Evolutionary conservation across 2,329 filamentous ascomycete species (phyloP).

Genomic region (Colletotrichum kahawae): DNA sequence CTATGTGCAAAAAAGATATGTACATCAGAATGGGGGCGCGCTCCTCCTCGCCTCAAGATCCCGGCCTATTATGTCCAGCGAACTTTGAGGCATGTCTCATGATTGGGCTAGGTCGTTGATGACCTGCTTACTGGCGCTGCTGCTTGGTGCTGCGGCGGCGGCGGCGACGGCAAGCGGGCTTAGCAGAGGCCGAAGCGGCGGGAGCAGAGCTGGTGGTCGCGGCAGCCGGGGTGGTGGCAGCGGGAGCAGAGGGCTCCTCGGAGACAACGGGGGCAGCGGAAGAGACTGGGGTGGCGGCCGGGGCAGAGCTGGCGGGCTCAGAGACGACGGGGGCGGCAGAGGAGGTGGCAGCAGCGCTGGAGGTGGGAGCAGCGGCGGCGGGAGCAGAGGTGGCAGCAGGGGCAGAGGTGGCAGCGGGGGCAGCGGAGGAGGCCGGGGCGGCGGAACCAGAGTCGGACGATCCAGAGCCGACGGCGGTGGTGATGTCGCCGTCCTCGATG

Average conservation of each 20-base stretch:
- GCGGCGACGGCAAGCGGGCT: constrained; percentile 15
- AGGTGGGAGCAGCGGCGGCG: neutral
- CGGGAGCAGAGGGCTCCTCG: constrained; percentile 11
- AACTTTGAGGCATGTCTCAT: neutral
- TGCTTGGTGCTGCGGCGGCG: constrained; percentile 15
- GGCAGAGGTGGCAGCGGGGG: neutral
- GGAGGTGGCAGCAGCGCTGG: neutral
- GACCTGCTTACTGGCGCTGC: constrained; percentile 9
- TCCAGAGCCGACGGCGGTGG: constrained; percentile 28
- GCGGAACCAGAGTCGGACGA: constrained; percentile 1
- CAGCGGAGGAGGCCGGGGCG: neutral
- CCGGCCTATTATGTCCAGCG: neutral
- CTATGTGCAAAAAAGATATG: constrained; percentile 14
- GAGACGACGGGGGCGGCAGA: neutral
- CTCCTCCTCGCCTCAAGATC: neutral
- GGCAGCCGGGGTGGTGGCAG: constrained; percentile 1
- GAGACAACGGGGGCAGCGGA: constrained; percentile 6
- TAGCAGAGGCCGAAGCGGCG: neutral
- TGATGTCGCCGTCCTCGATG: constrained; percentile 56
- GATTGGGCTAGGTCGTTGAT: neutral
- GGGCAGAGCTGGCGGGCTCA: neutral
- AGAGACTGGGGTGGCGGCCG: constrained; percentile 5
- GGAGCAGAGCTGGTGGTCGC: constrained; percentile 5
- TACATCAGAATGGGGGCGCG: constrained; percentile 12
- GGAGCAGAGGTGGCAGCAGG: neutral